phyloP scores from a whole-genome alignment of 768 basidiomycete species.

The Boletus rex-veris region DNA sequence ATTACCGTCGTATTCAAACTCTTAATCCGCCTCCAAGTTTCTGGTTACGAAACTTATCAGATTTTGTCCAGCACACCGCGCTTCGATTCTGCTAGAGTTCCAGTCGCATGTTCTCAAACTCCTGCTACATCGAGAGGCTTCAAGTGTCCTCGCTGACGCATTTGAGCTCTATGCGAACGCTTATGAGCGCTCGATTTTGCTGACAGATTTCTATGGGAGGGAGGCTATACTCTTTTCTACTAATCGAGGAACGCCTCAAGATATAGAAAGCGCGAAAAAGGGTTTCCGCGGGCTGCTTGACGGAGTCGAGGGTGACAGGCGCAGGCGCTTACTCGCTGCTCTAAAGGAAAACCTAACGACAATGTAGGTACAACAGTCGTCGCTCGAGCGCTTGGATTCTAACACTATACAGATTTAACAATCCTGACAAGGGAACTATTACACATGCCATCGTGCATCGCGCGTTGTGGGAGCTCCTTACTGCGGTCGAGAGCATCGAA shows the following conservation, averaged over 20 bases:
- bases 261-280: constrained; percentile 61
- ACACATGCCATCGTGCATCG: constrained; percentile 87
- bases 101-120: constrained; percentile 71
- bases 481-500: constrained; percentile 51
- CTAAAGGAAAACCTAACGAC: constrained; percentile 71
- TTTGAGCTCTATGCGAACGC: constrained; percentile 87
- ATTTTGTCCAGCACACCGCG: constrained; percentile 68
- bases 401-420: constrained; percentile 67
- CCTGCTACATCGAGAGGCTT: constrained; percentile 81
- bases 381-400: not conserved
- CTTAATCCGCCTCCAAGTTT: constrained; percentile 45
- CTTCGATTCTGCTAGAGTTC: constrained; percentile 76
- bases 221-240: constrained; percentile 72
- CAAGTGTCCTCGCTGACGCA: constrained; percentile 78
- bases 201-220: constrained; percentile 89
- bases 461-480: constrained; percentile 81
- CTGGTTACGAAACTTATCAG: constrained; percentile 78
- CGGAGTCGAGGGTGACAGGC: constrained; percentile 57
- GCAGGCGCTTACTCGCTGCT: constrained; percentile 61
- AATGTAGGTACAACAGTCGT: constrained; percentile 50
- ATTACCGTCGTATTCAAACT: not conserved
- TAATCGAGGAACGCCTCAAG: constrained; percentile 52
- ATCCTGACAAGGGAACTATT: constrained; percentile 85
- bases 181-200: constrained; percentile 74
- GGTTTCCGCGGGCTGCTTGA: constrained; percentile 69